Base-by-base conservation (phyloP, 495 filamentous ascomycete species). In the Patellaria atrata region DNA sequence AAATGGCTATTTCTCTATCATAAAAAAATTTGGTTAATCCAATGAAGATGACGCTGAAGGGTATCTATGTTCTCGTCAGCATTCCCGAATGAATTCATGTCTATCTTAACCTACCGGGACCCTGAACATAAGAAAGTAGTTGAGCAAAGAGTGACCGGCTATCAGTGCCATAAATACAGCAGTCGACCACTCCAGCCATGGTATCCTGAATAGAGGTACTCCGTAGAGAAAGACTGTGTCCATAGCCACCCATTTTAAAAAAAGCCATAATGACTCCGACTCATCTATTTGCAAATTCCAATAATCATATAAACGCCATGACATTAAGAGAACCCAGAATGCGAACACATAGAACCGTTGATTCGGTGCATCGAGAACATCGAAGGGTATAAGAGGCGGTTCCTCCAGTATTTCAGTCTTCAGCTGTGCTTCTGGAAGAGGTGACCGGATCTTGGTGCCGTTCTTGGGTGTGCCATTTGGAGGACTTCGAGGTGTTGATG, bases 131-230 rank as follows among this genome's bases (percentile, higher is more conserved):
- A 94, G 57, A 50, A 91, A 71, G 40, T 71, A 72, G 60, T 94
- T 82, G 14, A 79, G 55, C 6, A 79, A 47, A 1, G 75, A 65
- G 53, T 92, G 82, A 2, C 65, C 30, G 7, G 81, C 45, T 49
- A 83, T 85, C 11, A 79, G 50, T 1, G 62, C 55, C 18, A 74
- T 59, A 9, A 78, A 77, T 1, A 76, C 78, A 10, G 72, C 62
- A 37, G 79, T 73, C 2, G 77, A 78, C 66, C 85, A 82, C 64
- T 94, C 81, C 24, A 97, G 66, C 89, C 89, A 94, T 37, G 89
- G 89, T 63, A 97, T 92, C 51, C 78, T 72, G 40, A 96, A 50
- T 26, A 72, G 69, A 20, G 91, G 87, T 14, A 94, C 52, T 3
- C 77, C 76, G 51, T 85, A 94, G 36, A 93, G 65, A 56, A 85